Percentiles rank a stretch among this genome's conserved stretches.
Evolutionary conservation across 192 early-diverging fungal genomes (phyloP).

Genomic region (Podila clonocystis): DNA sequence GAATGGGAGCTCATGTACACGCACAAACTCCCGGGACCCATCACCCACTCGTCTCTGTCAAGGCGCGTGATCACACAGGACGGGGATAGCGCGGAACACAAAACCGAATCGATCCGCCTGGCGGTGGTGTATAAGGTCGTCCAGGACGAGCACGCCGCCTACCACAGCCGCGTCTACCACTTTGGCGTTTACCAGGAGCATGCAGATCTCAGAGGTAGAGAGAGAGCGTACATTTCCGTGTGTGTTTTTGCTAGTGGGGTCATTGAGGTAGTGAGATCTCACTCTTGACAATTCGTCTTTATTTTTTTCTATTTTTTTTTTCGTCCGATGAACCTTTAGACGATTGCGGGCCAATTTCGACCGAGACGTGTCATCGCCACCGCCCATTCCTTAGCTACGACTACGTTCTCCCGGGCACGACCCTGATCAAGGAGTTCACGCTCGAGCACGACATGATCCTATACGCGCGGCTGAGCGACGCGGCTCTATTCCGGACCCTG

Average conservation of each 20-base stretch:
- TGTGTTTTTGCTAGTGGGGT: too few relatives aligned
- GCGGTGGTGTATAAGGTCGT: slow-evolving; percentile 38
- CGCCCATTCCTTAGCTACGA: slow-evolving; percentile 37
- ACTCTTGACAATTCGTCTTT: too few relatives aligned
- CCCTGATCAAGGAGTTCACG: slow-evolving; percentile 43
- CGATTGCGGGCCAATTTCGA: slow-evolving; percentile 18
- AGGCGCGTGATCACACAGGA: slow-evolving; percentile 15
- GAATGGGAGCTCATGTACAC: slow-evolving; percentile 48
- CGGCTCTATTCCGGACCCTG: slow-evolving; percentile 13
- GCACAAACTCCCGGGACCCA: slow-evolving; percentile 33
- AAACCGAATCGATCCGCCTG: slow-evolving; percentile 16
- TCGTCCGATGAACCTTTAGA: neutral
- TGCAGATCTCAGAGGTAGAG: slow-evolving; percentile 21
- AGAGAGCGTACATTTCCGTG: neutral
- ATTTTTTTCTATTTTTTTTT: too few relatives aligned
- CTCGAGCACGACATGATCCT: slow-evolving; percentile 39
- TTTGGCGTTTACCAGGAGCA: slow-evolving; percentile 17
- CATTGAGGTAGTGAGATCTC: too few relatives aligned
- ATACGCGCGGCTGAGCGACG: slow-evolving; percentile 35
- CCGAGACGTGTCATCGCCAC: slow-evolving; percentile 27
- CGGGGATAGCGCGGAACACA: neutral
- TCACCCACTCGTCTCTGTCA: slow-evolving; percentile 35
- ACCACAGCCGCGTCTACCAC: slow-evolving; percentile 38
- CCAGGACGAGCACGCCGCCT: slow-evolving; percentile 27
- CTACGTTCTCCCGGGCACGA: slow-evolving; percentile 38